Evolutionary conservation across 352 stramenopile genomes (phyloP).

Genomic region (Globisporangium recalcitrans): DNA sequence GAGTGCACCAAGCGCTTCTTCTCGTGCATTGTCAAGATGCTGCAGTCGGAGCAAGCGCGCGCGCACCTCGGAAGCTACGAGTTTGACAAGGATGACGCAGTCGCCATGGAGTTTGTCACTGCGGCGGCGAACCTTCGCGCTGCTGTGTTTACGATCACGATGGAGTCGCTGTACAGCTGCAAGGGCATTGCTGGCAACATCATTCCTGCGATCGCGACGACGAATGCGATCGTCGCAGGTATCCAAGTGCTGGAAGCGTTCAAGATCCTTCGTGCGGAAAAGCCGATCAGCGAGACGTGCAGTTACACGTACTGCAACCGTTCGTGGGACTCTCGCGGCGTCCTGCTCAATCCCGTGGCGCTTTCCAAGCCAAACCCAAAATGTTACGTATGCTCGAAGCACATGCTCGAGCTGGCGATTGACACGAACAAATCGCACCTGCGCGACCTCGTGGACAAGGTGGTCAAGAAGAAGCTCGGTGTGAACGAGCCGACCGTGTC

Average conservation of each 20-base stretch:
- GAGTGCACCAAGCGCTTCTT: slow-evolving; percentile 90
- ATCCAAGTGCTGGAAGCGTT: slow-evolving; percentile 88
- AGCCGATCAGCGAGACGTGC: slow-evolving; percentile 71
- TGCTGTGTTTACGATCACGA: slow-evolving; percentile 72
- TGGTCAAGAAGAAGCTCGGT: slow-evolving; percentile 86
- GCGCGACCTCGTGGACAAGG: slow-evolving; percentile 67
- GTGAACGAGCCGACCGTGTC: slow-evolving; percentile 88
- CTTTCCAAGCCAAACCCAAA: slow-evolving; percentile 90
- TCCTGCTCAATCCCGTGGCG: slow-evolving; percentile 88
- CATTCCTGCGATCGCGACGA: slow-evolving; percentile 99
- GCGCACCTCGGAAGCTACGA: slow-evolving; percentile 68
- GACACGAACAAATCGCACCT: slow-evolving; percentile 86
- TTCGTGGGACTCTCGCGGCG: slow-evolving; percentile 85
- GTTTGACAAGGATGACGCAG: slow-evolving; percentile 98
- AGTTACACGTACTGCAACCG: slow-evolving; percentile 94
- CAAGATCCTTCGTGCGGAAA: slow-evolving; percentile 62
- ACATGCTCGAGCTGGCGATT: slow-evolving; percentile 86
- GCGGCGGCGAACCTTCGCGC: slow-evolving; percentile 96
- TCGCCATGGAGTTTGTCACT: slow-evolving; percentile 97
- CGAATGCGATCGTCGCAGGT: slow-evolving; percentile 99
- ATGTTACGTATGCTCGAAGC: slow-evolving; percentile 96
- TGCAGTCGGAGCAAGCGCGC: slow-evolving; percentile 49
- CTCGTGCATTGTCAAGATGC: slow-evolving; percentile 52
- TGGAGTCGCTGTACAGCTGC: slow-evolving; percentile 86
- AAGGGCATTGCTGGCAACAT: slow-evolving; percentile 99